A percentile compares a stretch with the other conserved stretches of the same genome.
phyloP scores from a whole-genome alignment of 2,329 filamentous ascomycete genomes.

The Colletotrichum phormii region DNA sequence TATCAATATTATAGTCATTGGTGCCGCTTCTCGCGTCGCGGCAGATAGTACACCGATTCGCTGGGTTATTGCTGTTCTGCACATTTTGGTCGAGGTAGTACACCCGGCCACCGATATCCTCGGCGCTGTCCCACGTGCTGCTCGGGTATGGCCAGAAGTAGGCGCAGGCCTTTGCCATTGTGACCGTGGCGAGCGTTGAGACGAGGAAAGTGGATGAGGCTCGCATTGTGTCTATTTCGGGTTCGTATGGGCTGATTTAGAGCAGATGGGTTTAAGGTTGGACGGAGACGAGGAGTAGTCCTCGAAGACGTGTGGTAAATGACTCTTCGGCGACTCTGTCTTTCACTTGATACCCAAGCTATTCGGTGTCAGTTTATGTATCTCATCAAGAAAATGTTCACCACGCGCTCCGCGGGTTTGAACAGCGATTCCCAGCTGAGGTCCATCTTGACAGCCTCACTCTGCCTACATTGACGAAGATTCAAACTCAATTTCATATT shows the following conservation, averaged over 20 bases:
- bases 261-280: no score
- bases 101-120: not conserved
- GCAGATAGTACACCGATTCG: not conserved
- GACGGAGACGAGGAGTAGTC: no score
- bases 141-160: not conserved
- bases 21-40: not conserved
- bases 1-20: not conserved
- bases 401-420: not conserved
- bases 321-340: not conserved
- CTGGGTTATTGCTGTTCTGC: not conserved
- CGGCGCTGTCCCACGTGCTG: not conserved
- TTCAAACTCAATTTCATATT: not conserved
- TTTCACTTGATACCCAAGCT: not conserved
- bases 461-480: not conserved
- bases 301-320: not conserved
- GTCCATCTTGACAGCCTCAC: not conserved
- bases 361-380: not conserved
- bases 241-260: not conserved
- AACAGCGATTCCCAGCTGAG: not conserved
- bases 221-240: not conserved
- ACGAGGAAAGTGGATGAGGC: not conserved
- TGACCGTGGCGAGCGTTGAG: not conserved
- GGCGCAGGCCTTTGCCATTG: not conserved
- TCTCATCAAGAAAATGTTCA: not conserved
- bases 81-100: not conserved